A percentile compares a stretch with the other conserved stretches of the same genome.
phyloP scores from a whole-genome alignment of 768 basidiomycete genomes.

The Podaxis rugospora region DNA sequence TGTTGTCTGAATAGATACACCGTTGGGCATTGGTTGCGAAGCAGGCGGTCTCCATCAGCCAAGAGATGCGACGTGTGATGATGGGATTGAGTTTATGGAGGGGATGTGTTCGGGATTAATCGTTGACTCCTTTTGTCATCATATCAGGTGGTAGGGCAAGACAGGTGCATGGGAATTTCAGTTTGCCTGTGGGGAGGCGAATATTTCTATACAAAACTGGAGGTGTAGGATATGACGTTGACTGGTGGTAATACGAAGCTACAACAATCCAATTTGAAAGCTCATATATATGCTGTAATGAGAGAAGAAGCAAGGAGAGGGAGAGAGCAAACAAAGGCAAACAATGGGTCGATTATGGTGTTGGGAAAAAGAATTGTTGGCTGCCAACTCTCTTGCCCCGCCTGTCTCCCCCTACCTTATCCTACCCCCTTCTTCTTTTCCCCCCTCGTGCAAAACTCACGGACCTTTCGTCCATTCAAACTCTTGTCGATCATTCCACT shows the following conservation, averaged over 20 bases:
- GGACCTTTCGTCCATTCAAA: constrained; percentile 6
- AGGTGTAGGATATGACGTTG: background rate
- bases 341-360: constrained; percentile 9
- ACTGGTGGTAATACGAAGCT: background rate
- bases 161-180: background rate
- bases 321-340: background rate
- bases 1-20: background rate
- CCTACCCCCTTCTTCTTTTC: background rate
- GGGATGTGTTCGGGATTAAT: background rate
- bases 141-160: constrained; percentile 4
- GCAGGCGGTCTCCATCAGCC: constrained; percentile 9
- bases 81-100: background rate
- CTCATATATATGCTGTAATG: background rate
- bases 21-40: background rate
- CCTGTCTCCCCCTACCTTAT: constrained; percentile 1
- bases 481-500: background rate
- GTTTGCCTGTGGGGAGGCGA: too few species aligned
- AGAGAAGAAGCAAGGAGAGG: background rate
- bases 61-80: constrained; percentile 5
- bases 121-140: background rate
- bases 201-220: background rate
- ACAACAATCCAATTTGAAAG: background rate
- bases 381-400: constrained; percentile 2
- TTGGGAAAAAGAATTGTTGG: constrained; percentile 11
- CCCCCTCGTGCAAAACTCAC: constrained; percentile 1